Base-by-base conservation (phyloP, 164 flowering plant species). In the Macadamia integrifolia region DNA sequence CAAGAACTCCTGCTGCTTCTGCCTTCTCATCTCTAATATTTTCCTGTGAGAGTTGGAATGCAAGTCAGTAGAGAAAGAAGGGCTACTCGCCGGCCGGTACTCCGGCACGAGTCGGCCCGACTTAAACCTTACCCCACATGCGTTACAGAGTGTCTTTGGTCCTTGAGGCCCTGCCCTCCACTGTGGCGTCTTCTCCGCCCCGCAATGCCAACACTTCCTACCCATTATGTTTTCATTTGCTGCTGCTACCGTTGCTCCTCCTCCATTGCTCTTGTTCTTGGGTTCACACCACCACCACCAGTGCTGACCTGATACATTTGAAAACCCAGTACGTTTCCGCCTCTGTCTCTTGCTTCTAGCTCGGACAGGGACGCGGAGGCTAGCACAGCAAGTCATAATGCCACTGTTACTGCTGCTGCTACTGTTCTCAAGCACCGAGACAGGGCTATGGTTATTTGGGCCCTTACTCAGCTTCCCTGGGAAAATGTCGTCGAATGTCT, bases 131-230 rank as follows among this genome's bases (percentile, higher is more conserved):
- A 92, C 96, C 46, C 98, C 98, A 70, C 98, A 92, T 18, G 98
- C 98, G 71, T 92, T 92, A 68, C 98, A 92, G 0, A 92, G 87
- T 1, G 96, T 92, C 71, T 92, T 92, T 0, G 96, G 92, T 6
- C 98, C 98, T 13, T 70, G 42, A 0, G 98, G 98, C 0, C 98
- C 98, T 0, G 91, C 90, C 59, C 98, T 74, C 98, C 98, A 92
- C 60, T 92, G 98, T 9, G 98, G 98, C 10, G 98, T 92, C 74
- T 84, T 86, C 72, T 92, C 96, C 3, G 89, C 73, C 6, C 72
- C 77, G 69, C 98, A 92, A 72, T 92, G 98, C 75, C 58, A 65
- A 72, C 98, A 92, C 68, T 81, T 83, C 74, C 96, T 80, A 35
- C 88, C 89, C 15, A 72, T 56, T 5, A 32, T 48, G 7, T 62